A percentile compares a stretch with the other conserved stretches of the same genome.
phyloP scores from a whole-genome alignment of 2,329 filamentous ascomycete genomes.

The Thelonectria blattea region DNA sequence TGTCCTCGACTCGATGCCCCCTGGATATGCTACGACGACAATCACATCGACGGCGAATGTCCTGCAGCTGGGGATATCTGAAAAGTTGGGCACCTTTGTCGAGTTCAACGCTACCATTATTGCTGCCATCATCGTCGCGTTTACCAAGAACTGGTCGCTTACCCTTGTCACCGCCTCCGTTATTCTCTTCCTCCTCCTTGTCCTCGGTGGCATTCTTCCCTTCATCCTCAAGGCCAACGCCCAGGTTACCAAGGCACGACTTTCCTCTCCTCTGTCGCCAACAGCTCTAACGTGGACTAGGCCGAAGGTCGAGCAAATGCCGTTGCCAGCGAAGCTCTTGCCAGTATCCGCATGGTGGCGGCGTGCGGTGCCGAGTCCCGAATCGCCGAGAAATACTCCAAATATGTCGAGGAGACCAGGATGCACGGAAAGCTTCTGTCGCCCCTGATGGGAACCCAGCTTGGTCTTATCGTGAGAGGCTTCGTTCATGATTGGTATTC shows the following conservation, averaged over 20 bases:
- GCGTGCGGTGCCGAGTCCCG: constrained; percentile 67
- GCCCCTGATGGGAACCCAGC: constrained; percentile 59
- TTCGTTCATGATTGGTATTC: neutral
- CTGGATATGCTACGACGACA: constrained; percentile 65
- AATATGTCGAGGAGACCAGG: constrained; percentile 61
- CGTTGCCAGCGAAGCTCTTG: constrained; percentile 66
- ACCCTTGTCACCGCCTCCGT: constrained; percentile 64
- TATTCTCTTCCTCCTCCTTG: constrained; percentile 60
- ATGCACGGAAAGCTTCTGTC: constrained; percentile 55
- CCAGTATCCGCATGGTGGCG: constrained; percentile 65
- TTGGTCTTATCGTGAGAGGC: constrained; percentile 53
- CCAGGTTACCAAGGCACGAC: constrained; percentile 48
- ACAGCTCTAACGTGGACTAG: constrained; percentile 25
- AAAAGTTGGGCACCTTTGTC: constrained; percentile 65
- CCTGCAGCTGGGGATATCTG: constrained; percentile 69
- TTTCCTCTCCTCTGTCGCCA: neutral
- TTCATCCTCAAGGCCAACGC: constrained; percentile 60
- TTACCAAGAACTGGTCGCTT: constrained; percentile 63
- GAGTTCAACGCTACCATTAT: constrained; percentile 61
- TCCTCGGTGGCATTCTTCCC: constrained; percentile 57
- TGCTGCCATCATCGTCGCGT: constrained; percentile 60
- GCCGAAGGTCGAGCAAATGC: constrained; percentile 63
- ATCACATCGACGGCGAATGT: constrained; percentile 69
- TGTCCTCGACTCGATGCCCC: constrained; percentile 69
- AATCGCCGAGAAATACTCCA: constrained; percentile 58